Evolutionary conservation across 2,329 filamentous ascomycete species (phyloP), one percentile per base, ranked within the genome.

Genomic region (Lecanoromycetidae sp.): DNA sequence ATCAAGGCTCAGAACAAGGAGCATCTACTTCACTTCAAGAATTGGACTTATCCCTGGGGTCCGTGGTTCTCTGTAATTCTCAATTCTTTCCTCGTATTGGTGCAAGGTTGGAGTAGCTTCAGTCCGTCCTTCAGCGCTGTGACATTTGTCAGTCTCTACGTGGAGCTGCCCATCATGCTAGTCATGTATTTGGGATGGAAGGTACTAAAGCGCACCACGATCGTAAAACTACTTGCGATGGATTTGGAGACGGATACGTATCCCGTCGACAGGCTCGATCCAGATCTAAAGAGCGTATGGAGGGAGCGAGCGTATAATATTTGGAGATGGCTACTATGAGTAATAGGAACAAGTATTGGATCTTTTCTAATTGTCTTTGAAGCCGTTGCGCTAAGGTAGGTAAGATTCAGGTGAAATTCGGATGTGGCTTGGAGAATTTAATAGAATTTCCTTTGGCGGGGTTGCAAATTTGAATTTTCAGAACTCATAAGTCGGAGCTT

Each of bases 11-110:
- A 82, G 53, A 72, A 72, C n/a, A 72, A 78, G 40, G 75, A 76
- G 6, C 74, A 80, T 49, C 66, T 74, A 1, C 66, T 82, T 0
- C 77, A 79, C 0, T 82, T 78, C 63, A 75, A 71, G 51, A 82
- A 82, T 57, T 80, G 76, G 75, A 80, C 77, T 0, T 81, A 82
- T 51, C 79, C 79, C 0, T 72, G 67, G 48, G 77, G 79, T 0
- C 78, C 79, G 0, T 71, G 74, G 57, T 57, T 76, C 15, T 72
- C 70, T 5, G 68, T 82, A 12, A 52, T 74, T 0, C 64, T 81
- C 32, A 80, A 80, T 57, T 66, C 60, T 45, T 68, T 82, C 22
- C 65, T 83, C 8, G 72, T 82, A 3, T 66, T 82, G 1, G 70
- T 80, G 0, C 79, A 82, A 54, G 79, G 79, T 2, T 82, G 75